Evolutionary conservation across 345 rosid genomes (phyloP), one percentile per base, ranked within the genome.

Genomic region (Hibiscus trionum): DNA sequence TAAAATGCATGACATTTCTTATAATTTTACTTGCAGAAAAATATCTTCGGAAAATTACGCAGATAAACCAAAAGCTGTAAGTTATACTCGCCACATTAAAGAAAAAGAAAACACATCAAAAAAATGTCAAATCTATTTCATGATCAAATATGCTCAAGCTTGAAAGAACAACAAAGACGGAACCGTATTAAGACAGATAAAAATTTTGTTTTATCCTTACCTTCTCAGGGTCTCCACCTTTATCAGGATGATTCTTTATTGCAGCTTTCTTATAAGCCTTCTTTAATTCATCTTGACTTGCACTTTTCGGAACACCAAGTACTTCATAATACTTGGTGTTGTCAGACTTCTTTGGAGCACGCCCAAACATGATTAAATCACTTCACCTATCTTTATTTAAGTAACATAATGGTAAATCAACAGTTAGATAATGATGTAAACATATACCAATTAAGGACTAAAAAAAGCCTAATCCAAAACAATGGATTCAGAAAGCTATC

Each of bases 211-310:
- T 47, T 50, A 50, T 68, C 60, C 24, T 72, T 70, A 85, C 88
- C 87, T 87, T 83, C 75, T 87, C 91, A 21, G 86, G 84, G 58
- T 87, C 88, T 72, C 91, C 91, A 71, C 88, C 88, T 77, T 85
- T 87, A 74, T 87, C 91, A 3, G 88, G 91, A 81, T 87, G 91
- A 72, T 87, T 87, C 79, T 83, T 84, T 44, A 87, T 84, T 39
- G 91, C 86, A 71, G 87, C 77, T 76, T 85, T 87, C 72, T 57
- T 80, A 56, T 87, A 87, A 26, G 91, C 88, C 81, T 85, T 87
- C 83, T 85, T 85, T 71, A 87, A 68, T 42, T 87, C 88, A 80
- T 85, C 91, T 59, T 74, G 84, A 61, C 61, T 79, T 5, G 88
- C 84, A 66, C 58, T 79, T 60, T 72, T 85, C 9, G 88, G 31